Evolutionary conservation across 1,284 basidiomycete genomes (phyloP), one percentile per base, ranked within the genome.

Genomic region (Tetrapyrgos nigripes): DNA sequence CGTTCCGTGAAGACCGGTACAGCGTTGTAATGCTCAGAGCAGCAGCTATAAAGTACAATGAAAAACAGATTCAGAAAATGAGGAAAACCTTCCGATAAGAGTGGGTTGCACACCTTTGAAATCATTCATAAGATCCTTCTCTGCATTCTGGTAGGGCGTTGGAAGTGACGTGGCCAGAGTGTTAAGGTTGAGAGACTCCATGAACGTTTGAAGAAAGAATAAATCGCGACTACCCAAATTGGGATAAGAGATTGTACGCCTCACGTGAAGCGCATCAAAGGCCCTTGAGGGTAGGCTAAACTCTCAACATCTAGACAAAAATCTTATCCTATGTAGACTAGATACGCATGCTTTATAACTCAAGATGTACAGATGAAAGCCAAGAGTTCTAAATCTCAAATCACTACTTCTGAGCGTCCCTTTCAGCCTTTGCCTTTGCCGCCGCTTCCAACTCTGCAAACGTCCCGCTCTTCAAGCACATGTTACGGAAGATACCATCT

Each of bases 391-490:
- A n/a, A n/a, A n/a, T n/a, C n/a, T n/a, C n/a, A 33, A 33, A 33
- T 33, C 14, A 33, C 37, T 40, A n/a, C 37, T 27, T 44, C 52
- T 52, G 53, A n/a, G 27, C 19, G 47, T 50, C 40, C 14, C 47
- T 21, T 50, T 68, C 69, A 26, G 77, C 77, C 63, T 83, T 85
- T 13, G 77, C 79, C 66, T 75, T 83, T 1, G 89, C 89, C 9
- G 79, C 79, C 13, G 77, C 76, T 72, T 89, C 85, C 54, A 93
- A 80, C 65, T 93, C 91, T 5, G 78, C 70, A 66, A 85, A 93
- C 47, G 85, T 87, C 24, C 93, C 93, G 57, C 90, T 94, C 75
- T 92, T 91, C 63, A 93, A 73, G 65, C 93, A 94, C 85, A 96
- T 90, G 28, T 76, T 82, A 64, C 90, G 83, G 75, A 95, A 95